Percentiles rank a stretch among this genome's conserved stretches.
These are phyloP conservation scores for Coemansia sp. DNA, from an alignment of 192 early-diverging fungal species.

Conservation along the genomic window DNA sequence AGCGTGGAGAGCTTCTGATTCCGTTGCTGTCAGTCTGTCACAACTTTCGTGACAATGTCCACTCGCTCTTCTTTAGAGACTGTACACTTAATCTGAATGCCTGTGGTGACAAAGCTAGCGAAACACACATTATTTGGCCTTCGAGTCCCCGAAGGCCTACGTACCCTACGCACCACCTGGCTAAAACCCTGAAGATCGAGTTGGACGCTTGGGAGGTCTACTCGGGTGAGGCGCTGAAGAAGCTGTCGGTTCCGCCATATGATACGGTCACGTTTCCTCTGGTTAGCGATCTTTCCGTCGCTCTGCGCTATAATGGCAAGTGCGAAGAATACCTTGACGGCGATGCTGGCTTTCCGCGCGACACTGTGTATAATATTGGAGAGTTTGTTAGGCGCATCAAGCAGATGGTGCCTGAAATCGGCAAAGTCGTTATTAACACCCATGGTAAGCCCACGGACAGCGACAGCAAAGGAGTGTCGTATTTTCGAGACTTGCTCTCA, in stretches of 20 bases:
- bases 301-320: not conserved
- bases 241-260: not conserved
- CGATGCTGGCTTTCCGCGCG: not conserved
- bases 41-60: not conserved
- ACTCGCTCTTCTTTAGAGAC: not conserved
- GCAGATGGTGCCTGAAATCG: not conserved
- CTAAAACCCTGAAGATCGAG: not conserved
- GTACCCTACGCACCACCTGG: not conserved
- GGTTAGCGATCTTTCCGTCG: not conserved
- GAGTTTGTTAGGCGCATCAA: not conserved
- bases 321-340: not conserved
- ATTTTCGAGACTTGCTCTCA: not conserved
- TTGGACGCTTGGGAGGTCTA: not conserved
- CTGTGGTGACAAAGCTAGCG: no score
- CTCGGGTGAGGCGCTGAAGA: not conserved
- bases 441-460: not conserved
- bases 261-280: not conserved
- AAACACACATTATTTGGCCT: not conserved
- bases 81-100: not conserved
- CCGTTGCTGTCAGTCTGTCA: not conserved
- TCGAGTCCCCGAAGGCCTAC: not conserved
- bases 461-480: not conserved
- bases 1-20: not conserved
- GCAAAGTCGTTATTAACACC: not conserved
- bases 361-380: not conserved